phyloP scores from a whole-genome alignment of 2,329 filamentous ascomycete genomes.

The Fusarium sp. region DNA sequence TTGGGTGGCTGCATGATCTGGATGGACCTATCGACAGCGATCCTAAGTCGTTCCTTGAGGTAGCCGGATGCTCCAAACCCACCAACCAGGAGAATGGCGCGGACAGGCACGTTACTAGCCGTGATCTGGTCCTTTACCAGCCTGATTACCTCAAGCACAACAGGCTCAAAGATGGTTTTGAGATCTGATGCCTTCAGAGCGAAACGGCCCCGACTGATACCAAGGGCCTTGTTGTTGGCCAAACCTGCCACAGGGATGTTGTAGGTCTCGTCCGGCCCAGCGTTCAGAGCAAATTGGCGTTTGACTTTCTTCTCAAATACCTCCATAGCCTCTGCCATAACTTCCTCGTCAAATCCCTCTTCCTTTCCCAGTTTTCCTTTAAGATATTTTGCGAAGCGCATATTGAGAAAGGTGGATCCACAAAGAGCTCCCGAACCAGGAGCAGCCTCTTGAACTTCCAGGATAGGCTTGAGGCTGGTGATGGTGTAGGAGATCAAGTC shows the following conservation, averaged over 20 bases:
- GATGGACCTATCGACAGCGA: constrained; percentile 50
- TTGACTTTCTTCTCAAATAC: constrained; percentile 58
- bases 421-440: constrained; percentile 60
- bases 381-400: constrained; percentile 58
- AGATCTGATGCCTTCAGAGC: constrained; percentile 55
- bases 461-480: constrained; percentile 55
- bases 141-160: constrained; percentile 57
- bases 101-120: constrained; percentile 53
- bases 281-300: constrained; percentile 51
- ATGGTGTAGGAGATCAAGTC: constrained; percentile 65
- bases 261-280: constrained; percentile 51
- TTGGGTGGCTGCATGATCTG: constrained; percentile 60
- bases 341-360: constrained; percentile 55
- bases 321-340: constrained; percentile 55
- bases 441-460: constrained; percentile 59
- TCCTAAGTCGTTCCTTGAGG: constrained; percentile 55
- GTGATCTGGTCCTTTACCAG: constrained; percentile 59
- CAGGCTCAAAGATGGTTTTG: constrained; percentile 58
- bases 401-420: constrained; percentile 60
- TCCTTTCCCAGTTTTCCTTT: constrained; percentile 54
- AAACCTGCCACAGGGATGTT: constrained; percentile 56
- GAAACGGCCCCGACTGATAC: constrained; percentile 54
- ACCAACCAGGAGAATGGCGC: constrained; percentile 59
- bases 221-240: constrained; percentile 53
- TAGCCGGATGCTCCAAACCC: constrained; percentile 61